These are phyloP conservation scores for Geum urbanum DNA, from an alignment of 306 rosid genomes.

Conservation along the genomic window DNA sequence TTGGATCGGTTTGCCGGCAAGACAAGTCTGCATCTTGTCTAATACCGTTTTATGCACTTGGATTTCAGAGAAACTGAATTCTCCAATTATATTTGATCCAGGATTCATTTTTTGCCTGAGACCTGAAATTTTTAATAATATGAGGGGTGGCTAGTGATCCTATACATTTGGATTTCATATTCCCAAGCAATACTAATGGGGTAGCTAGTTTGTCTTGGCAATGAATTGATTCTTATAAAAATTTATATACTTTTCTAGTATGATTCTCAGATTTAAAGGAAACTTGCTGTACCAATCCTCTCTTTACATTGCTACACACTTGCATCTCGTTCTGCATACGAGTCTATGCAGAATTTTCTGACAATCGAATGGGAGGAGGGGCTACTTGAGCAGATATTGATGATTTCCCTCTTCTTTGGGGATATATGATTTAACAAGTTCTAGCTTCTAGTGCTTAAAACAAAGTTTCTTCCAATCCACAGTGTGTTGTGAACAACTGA, in stretches of 20 bases:
- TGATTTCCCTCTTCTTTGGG: constrained; percentile 6
- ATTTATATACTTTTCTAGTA: not conserved
- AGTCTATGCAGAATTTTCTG: constrained; percentile 7
- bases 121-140: not conserved
- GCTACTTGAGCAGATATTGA: constrained; percentile 12
- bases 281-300: constrained; percentile 2
- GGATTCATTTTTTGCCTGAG: not conserved
- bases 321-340: not conserved
- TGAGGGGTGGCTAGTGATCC: not conserved
- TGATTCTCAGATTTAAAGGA: not conserved
- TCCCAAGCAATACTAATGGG: too few species aligned
- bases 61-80: not conserved
- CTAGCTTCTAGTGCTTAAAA: not conserved
- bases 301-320: not conserved
- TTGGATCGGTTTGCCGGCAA: constrained; percentile 1
- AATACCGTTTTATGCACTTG: constrained; percentile 4
- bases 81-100: not conserved
- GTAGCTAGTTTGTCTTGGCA: not conserved
- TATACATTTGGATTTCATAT: too few species aligned
- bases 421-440: not conserved
- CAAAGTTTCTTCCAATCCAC: not conserved
- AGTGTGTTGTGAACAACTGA: not conserved
- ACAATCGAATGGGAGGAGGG: not conserved
- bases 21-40: constrained; percentile 1
- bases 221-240: not conserved